Conservation (phyloP, 495 filamentous ascomycete species). For the Daldinia loculata region DNA sequence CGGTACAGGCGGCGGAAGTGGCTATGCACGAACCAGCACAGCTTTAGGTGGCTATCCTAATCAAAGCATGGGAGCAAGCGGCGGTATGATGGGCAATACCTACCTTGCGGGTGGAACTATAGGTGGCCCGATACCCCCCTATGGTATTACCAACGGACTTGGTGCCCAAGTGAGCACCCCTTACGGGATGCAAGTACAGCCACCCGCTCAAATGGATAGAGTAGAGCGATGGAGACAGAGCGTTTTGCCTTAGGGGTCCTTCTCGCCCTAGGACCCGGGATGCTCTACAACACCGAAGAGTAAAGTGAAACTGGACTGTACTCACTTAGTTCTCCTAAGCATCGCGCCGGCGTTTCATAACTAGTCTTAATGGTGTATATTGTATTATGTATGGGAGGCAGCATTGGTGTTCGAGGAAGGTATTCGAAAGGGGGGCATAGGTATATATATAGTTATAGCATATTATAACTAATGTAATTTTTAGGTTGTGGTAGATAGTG, state of each 20-base stretch:
- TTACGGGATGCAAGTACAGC: conserved; percentile 46
- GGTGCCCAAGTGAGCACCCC: conserved; percentile 34
- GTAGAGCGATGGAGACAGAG: conserved; percentile 93
- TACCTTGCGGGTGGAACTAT: conserved; percentile 31
- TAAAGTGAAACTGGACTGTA: conserved; percentile 1
- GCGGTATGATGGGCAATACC: conserved; percentile 26
- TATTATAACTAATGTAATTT: conserved; percentile 25
- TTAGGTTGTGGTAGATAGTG: background rate
- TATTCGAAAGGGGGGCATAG: conserved; percentile 4
- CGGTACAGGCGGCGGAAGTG: conserved; percentile 53
- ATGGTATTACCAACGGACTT: conserved; percentile 42
- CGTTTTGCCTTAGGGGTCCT: conserved; percentile 61
- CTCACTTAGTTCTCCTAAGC: conserved; percentile 9
- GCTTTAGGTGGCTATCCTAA: conserved; percentile 33
- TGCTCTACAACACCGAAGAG: background rate
- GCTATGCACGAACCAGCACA: conserved; percentile 37
- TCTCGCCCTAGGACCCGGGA: background rate
- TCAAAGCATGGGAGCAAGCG: conserved; percentile 13
- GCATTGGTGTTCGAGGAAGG: conserved; percentile 36
- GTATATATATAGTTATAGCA: conserved; percentile 12
- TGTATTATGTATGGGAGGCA: conserved; percentile 26
- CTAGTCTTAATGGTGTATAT: background rate
- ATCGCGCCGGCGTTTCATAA: conserved; percentile 36
- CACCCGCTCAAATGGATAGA: conserved; percentile 68
- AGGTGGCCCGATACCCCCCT: conserved; percentile 29